Base-by-base conservation (phyloP, 1,284 basidiomycete genomes). In the Malassezia globosa region DNA sequence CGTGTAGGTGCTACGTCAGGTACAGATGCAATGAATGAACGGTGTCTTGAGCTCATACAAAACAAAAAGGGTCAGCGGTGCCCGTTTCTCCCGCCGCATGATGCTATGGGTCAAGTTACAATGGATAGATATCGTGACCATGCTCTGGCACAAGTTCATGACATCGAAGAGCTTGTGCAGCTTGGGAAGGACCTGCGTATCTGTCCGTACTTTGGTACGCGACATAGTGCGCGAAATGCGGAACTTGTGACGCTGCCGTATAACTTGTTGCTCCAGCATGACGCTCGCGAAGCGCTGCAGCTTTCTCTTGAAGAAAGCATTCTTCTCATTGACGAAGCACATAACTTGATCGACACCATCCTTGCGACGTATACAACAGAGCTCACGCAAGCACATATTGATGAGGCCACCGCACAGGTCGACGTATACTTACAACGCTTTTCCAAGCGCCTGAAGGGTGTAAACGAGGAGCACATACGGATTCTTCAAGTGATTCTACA, bases 191-290 rank as follows among this genome's bases (percentile, higher is more conserved):
- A 74, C 36, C 74, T 79, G 4, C 77, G 82, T 40, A 82, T 81
- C 2, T 97, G 94, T 68, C 88, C 90, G 0, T 97, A 97, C 73
- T 97, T 94, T 72, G 87, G 84, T 3, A 84, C 87, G 4, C 76
- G 92, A 38, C 76, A 79, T 44, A 87, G 87, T 7, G 85, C 95
- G 42, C 81, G 83, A 42, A 84, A 89, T 69, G 87, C 92, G 24
- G 84, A 96, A 84, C 76, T 96, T 1, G 82, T 96, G 8, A 84
- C 85, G 0, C 75, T 96, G 3, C 94, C 92, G 0, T 97, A 97
- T 72, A 95, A 94, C 67, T 79, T 97, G 8, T 76, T 97, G 0
- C 75, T 97, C 7, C 85, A 88, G 56, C 83, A 81, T 58, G 78
- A 80, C 2, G 85, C 90, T 0, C 78, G 92, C 36, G 85, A 92